Conservation (phyloP, 139 green algal species). For the Pleodorina starrii region DNA sequence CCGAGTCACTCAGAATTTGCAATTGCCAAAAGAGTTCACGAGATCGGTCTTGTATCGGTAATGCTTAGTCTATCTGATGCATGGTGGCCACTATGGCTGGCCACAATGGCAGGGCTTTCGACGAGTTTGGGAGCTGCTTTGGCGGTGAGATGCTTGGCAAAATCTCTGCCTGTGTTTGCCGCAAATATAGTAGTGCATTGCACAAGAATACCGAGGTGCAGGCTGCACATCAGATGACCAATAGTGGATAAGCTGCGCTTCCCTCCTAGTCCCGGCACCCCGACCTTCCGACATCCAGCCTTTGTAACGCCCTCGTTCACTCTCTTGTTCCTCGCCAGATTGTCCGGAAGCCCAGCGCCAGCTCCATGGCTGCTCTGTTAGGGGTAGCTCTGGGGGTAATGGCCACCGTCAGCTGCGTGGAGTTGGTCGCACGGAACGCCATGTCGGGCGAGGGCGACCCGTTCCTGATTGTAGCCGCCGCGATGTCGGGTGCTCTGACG, state of each 20-base stretch:
- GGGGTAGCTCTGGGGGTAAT: slow-evolving; percentile 86
- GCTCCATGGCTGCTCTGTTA: slow-evolving; percentile 82
- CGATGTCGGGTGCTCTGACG: slow-evolving; percentile 37
- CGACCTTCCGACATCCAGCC: no score
- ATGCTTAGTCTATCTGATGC: slow-evolving; percentile 9
- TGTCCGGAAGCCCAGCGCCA: slow-evolving; percentile 73
- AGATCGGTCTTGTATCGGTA: no score
- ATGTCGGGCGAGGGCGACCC: slow-evolving; percentile 44
- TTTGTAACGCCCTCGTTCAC: no score
- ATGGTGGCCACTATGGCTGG: slow-evolving; percentile 61
- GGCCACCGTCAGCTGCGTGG: slow-evolving; percentile 81
- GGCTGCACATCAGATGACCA: no score
- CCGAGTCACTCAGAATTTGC: no score
- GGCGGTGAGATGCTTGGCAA: slow-evolving; percentile 72
- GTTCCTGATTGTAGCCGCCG: slow-evolving; percentile 38
- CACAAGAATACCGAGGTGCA: no score
- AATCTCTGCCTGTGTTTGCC: no score
- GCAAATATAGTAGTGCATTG: no score
- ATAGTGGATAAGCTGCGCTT: no score
- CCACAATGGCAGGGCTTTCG: slow-evolving; percentile 68
- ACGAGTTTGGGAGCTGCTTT: slow-evolving; percentile 79
- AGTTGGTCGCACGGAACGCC: slow-evolving; percentile 85
- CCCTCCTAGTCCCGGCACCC: no score
- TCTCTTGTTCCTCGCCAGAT: slow-evolving; percentile 46
- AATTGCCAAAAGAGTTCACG: no score